Evolutionary conservation across 169 alveolate species (phyloP).

Genomic region (Hepatocystis sp.): DNA sequence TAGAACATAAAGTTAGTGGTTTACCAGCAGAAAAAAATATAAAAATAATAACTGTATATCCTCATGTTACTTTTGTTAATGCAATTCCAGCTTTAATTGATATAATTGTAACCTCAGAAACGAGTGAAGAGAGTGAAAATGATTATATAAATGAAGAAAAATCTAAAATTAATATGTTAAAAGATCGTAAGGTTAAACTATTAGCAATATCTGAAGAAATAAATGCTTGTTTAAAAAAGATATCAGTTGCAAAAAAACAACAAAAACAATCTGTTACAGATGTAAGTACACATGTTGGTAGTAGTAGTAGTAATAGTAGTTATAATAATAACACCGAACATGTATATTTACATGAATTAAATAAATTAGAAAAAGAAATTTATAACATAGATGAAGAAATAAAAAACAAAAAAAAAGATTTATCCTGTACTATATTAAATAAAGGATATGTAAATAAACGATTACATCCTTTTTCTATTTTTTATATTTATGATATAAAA

Average conservation of each 20-base stretch:
- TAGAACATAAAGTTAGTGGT: slow-evolving; percentile 82
- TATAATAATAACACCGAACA: background rate
- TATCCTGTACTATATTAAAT: slow-evolving; percentile 17
- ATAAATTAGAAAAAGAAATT: slow-evolving; percentile 56
- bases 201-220: slow-evolving; percentile 49
- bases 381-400: slow-evolving; percentile 56
- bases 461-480: slow-evolving; percentile 69
- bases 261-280: background rate
- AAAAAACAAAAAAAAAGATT: slow-evolving; percentile 43
- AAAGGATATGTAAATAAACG: slow-evolving; percentile 71
- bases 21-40: slow-evolving; percentile 88
- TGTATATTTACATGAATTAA: slow-evolving; percentile 45
- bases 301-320: background rate
- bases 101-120: slow-evolving; percentile 46
- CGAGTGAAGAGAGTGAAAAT: slow-evolving; percentile 43
- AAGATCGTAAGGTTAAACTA: slow-evolving; percentile 35
- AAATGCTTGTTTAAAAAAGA: slow-evolving; percentile 24
- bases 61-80: slow-evolving; percentile 88
- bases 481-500: slow-evolving; percentile 67
- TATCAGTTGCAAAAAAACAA: background rate
- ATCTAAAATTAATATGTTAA: slow-evolving; percentile 35
- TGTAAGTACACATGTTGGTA: background rate
- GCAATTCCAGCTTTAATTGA: slow-evolving; percentile 87
- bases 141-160: slow-evolving; percentile 57
- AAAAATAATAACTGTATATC: slow-evolving; percentile 84